A percentile compares a stretch with the other conserved stretches of the same genome.
Evolutionary conservation across 805 yeast species (phyloP).

Genomic region (Barnettozyma wickerhamii): DNA sequence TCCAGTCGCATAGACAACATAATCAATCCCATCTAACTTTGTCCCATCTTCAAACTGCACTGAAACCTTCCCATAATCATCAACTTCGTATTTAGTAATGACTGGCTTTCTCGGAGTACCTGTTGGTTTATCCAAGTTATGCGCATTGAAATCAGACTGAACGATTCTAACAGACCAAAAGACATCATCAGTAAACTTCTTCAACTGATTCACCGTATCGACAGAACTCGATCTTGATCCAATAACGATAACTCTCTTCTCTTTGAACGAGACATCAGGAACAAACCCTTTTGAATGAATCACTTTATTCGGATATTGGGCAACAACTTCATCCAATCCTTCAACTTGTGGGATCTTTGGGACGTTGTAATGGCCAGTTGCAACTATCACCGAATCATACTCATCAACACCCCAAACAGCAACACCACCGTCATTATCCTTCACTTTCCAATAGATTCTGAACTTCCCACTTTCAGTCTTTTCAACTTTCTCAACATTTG

Average conservation of each 20-base stretch:
- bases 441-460: constrained; percentile 8
- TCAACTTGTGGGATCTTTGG: constrained; percentile 49
- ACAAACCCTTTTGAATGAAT: constrained; percentile 32
- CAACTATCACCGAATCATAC: constrained; percentile 53
- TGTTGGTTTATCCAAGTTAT: background rate
- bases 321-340: constrained; percentile 42
- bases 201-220: constrained; percentile 39
- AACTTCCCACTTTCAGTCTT: constrained; percentile 12
- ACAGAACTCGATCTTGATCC: constrained; percentile 41
- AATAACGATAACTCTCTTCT: constrained; percentile 37
- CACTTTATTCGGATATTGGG: constrained; percentile 30
- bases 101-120: constrained; percentile 5
- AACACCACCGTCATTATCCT: constrained; percentile 29
- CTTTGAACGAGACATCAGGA: constrained; percentile 33
- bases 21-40: constrained; percentile 39
- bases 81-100: constrained; percentile 1
- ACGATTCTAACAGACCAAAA: constrained; percentile 34
- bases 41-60: constrained; percentile 43
- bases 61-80: constrained; percentile 14
- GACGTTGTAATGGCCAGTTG: constrained; percentile 53
- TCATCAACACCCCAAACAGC: constrained; percentile 36
- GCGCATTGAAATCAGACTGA: background rate
- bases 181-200: constrained; percentile 38
- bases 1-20: constrained; percentile 66
- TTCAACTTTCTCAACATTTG: constrained; percentile 32